A percentile compares a stretch with the other conserved stretches of the same genome.
phyloP scores from a whole-genome alignment of 306 rosid genomes.

The Ormosia emarginata region DNA sequence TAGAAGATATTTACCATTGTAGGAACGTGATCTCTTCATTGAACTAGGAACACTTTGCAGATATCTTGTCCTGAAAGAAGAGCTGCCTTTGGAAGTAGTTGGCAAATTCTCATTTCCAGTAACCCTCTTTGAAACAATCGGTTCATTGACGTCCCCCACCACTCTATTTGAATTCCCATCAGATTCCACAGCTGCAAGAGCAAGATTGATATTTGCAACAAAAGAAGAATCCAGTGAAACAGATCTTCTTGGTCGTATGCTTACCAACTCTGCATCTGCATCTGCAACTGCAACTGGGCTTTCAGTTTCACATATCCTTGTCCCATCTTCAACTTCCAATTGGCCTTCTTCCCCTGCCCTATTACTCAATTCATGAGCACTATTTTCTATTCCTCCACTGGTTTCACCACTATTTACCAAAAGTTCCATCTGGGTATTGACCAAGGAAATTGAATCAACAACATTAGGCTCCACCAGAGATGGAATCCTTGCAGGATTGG shows the following conservation, averaged over 20 bases:
- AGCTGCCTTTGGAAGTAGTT: slow-evolving; percentile 36
- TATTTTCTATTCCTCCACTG: slow-evolving; percentile 5
- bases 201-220: slow-evolving; percentile 37
- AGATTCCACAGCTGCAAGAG: slow-evolving; percentile 15
- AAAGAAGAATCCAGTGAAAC: slow-evolving; percentile 59
- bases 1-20: slow-evolving; percentile 42
- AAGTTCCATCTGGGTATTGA: slow-evolving; percentile 18
- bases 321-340: not conserved
- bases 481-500: not conserved
- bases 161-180: slow-evolving; percentile 19
- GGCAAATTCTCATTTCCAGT: slow-evolving; percentile 30
- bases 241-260: slow-evolving; percentile 45
- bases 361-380: slow-evolving; percentile 24
- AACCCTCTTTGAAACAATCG: slow-evolving; percentile 21
- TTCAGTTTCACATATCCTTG: not conserved
- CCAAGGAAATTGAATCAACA: slow-evolving; percentile 19
- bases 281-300: not conserved
- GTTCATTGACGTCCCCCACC: not conserved
- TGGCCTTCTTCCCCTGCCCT: slow-evolving; percentile 22
- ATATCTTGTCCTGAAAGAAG: slow-evolving; percentile 47
- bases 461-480: slow-evolving; percentile 24
- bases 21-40: slow-evolving; percentile 71
- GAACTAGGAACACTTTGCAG: slow-evolving; percentile 36
- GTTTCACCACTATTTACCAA: slow-evolving; percentile 10
- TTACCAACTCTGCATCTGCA: not conserved